These are phyloP conservation scores for Sarocladiaceae sp. DNA, from an alignment of 2,329 filamentous ascomycete species.

Conservation along the genomic window DNA sequence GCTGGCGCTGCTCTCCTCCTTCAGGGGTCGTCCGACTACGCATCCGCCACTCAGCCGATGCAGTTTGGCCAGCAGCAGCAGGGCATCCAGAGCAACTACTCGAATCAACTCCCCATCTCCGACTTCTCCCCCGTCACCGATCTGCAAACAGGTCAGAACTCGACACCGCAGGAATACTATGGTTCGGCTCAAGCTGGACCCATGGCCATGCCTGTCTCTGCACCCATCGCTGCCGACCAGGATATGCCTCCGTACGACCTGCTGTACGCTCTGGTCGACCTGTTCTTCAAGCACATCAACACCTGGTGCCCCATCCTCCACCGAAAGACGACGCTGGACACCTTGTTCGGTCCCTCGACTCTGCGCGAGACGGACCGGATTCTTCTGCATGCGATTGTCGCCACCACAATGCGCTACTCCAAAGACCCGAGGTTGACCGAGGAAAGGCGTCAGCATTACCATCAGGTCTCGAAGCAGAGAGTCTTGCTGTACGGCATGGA, in stretches of 20 bases:
- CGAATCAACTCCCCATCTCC: conserved; percentile 34
- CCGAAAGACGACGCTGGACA: conserved; percentile 72
- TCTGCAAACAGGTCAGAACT: conserved; percentile 28
- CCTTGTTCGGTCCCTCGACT: conserved; percentile 69
- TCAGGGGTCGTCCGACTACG: conserved; percentile 50
- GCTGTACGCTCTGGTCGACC: conserved; percentile 64
- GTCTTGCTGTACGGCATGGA: conserved; percentile 84
- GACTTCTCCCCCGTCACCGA: conserved; percentile 32
- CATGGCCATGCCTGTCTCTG: neutral
- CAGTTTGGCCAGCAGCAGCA: conserved; percentile 37
- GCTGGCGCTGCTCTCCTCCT: conserved; percentile 42
- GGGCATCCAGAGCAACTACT: conserved; percentile 39
- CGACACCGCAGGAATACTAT: conserved; percentile 45
- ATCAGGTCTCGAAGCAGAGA: conserved; percentile 75
- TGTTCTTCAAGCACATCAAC: conserved; percentile 76
- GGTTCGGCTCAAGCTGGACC: conserved; percentile 16
- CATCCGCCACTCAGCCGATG: conserved; percentile 37
- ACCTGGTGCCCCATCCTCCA: conserved; percentile 90
- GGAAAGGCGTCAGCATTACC: conserved; percentile 66
- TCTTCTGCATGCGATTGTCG: conserved; percentile 80
- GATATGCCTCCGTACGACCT: conserved; percentile 71
- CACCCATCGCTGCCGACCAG: conserved; percentile 37
- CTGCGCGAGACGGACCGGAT: conserved; percentile 78
- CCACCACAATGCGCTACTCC: conserved; percentile 79
- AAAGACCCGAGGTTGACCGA: conserved; percentile 68